These are phyloP conservation scores for Saccharomycopsis hybrid DNA, from an alignment of 1,139 yeast genomes.

Conservation along the genomic window DNA sequence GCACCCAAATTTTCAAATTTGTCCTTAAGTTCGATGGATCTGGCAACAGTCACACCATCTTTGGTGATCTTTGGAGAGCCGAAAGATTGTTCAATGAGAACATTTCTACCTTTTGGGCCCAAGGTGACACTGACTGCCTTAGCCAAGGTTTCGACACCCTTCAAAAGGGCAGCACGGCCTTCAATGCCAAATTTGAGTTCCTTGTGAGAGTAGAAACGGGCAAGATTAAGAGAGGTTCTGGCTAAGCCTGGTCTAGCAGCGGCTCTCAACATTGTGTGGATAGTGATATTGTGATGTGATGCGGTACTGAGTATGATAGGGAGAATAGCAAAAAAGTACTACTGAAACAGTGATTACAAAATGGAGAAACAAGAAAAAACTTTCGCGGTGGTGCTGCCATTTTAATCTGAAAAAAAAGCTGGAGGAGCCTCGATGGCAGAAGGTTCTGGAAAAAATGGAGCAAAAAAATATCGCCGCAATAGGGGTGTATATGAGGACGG, in stretches of 20 bases:
- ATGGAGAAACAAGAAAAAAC: no score
- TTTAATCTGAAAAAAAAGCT: no score
- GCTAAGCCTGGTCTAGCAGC: conserved; percentile 18
- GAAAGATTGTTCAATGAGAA: conserved; percentile 91
- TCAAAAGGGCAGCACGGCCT: conserved; percentile 93
- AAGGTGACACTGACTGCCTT: conserved; percentile 96
- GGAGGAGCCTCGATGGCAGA: no score
- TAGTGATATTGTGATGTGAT: no score
- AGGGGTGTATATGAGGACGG: no score
- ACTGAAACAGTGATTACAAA: no score
- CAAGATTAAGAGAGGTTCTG: conserved; percentile 6
- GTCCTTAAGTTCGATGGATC: conserved; percentile 78
- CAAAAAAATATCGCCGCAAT: no score
- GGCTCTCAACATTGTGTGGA: conserved; percentile 21
- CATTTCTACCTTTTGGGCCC: conserved; percentile 98
- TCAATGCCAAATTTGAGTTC: conserved; percentile 97
- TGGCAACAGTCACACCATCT: conserved; percentile 99
- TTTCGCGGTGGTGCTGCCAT: no score
- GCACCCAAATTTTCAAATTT: conserved; percentile 98
- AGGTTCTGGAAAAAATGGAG: no score
- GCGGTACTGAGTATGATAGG: no score
- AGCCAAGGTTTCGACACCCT: conserved; percentile 95
- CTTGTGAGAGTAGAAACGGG: conserved; percentile 46
- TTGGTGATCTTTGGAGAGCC: conserved; percentile 98
- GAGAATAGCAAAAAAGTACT: no score